phyloP scores from a whole-genome alignment of 805 yeast species.

The Blastobotrys robertii region DNA sequence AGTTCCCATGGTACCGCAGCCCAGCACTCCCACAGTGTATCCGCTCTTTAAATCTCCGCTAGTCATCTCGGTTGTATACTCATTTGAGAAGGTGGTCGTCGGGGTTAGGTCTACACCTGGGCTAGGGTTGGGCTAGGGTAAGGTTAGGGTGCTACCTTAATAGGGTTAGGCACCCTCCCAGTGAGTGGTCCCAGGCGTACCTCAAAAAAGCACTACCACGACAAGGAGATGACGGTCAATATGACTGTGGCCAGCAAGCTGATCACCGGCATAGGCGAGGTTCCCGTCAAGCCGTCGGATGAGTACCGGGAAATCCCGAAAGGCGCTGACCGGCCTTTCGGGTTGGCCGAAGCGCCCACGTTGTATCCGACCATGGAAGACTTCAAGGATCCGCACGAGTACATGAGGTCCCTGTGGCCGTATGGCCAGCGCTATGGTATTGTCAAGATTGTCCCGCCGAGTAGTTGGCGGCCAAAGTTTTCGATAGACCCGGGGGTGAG shows the following conservation, averaged over 20 bases:
- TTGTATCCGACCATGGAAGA: conserved; percentile 46
- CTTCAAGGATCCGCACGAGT: conserved; percentile 55
- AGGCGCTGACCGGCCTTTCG: conserved; percentile 19
- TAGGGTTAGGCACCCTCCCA: neutral
- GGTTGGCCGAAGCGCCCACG: conserved; percentile 43
- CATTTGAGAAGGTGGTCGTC: neutral
- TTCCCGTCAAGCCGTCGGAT: conserved; percentile 8
- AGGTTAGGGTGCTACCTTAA: neutral
- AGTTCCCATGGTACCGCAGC: conserved; percentile 94
- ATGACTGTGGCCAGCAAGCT: neutral
- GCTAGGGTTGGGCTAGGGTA: neutral
- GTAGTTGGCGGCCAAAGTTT: conserved; percentile 33
- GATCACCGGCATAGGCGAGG: conserved; percentile 10
- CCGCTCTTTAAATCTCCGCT: conserved; percentile 12
- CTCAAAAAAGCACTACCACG: no score
- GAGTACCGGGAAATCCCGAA: conserved; percentile 9
- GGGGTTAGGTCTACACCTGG: neutral
- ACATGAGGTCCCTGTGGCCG: conserved; percentile 43
- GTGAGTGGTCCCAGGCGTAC: no score
- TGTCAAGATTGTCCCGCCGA: conserved; percentile 61
- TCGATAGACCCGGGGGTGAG: conserved; percentile 22
- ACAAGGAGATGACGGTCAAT: no score
- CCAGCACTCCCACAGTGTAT: conserved; percentile 65
- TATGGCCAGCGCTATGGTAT: conserved; percentile 61
- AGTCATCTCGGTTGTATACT: neutral